phyloP scores from a whole-genome alignment of 1,139 yeast species.

The Williopsis jadinii region DNA sequence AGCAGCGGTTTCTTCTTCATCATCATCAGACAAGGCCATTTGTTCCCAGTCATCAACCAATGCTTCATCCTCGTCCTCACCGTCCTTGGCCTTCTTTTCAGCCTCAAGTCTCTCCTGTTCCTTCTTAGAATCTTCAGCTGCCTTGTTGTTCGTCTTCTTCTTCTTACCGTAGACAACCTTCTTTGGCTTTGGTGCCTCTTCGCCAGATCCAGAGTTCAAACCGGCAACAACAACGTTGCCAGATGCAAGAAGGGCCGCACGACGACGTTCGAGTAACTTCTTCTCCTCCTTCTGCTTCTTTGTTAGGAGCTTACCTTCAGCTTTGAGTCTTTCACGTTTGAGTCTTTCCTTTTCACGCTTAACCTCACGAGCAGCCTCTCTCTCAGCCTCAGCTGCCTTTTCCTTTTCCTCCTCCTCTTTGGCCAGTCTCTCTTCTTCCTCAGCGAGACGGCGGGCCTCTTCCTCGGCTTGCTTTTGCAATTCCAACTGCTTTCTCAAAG shows the following conservation, averaged over 20 bases:
- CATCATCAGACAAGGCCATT: conserved; percentile 25
- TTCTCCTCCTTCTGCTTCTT: conserved; percentile 95
- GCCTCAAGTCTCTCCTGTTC: conserved; percentile 22
- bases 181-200: conserved; percentile 45
- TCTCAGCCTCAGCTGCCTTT: conserved; percentile 47
- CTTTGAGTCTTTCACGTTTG: conserved; percentile 73
- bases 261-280: conserved; percentile 80
- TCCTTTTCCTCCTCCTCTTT: conserved; percentile 48
- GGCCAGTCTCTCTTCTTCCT: conserved; percentile 54
- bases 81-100: conserved; percentile 16
- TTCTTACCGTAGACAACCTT: conserved; percentile 67
- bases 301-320: conserved; percentile 86
- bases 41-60: conserved; percentile 24
- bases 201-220: conserved; percentile 31
- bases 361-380: conserved; percentile 65
- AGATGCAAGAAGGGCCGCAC: conserved; percentile 73
- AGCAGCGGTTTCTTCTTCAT: conserved; percentile 41
- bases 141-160: conserved; percentile 29
- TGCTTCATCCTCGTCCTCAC: conserved; percentile 20
- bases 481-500: conserved; percentile 78
- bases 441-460: conserved; percentile 43
- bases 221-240: conserved; percentile 76
- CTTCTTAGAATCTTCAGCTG: conserved; percentile 20
- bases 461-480: conserved; percentile 80
- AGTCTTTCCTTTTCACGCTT: conserved; percentile 82